phyloP scores from a whole-genome alignment of 179 eudicot species.

The Beta corolliflora region DNA sequence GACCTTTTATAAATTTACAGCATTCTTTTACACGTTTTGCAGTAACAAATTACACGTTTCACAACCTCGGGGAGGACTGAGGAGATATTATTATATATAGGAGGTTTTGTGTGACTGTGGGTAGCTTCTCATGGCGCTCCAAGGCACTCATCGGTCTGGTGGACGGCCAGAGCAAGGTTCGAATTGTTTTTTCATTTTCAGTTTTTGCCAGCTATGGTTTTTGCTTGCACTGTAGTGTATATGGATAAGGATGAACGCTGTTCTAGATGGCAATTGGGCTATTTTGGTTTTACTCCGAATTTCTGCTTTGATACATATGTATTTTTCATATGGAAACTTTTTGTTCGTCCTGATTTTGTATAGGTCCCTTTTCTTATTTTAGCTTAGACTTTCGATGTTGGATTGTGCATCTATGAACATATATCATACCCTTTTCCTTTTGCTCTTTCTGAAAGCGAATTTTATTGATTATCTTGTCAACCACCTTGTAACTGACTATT shows the following conservation, averaged over 20 bases:
- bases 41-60: constrained; percentile 22
- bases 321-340: background rate
- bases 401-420: background rate
- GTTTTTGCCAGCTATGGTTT: background rate
- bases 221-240: background rate
- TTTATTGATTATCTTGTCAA: background rate
- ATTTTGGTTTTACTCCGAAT: background rate
- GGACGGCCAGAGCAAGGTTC: constrained; percentile 58
- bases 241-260: background rate
- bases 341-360: background rate
- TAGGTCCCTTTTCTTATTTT: background rate
- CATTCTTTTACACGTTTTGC: constrained; percentile 27
- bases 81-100: constrained; percentile 23
- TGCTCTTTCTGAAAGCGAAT: background rate
- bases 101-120: constrained; percentile 29
- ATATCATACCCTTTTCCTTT: background rate
- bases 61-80: constrained; percentile 11
- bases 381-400: constrained; percentile 11
- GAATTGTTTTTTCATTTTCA: constrained; percentile 9
- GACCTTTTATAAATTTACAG: constrained; percentile 20
- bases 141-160: constrained; percentile 36
- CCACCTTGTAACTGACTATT: background rate
- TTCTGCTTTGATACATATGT: background rate
- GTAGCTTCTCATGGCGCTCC: constrained; percentile 51
- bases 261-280: background rate